Evolutionary conservation across 2,329 filamentous ascomycete species (phyloP).

Genomic region (Fusarium bactridioides): DNA sequence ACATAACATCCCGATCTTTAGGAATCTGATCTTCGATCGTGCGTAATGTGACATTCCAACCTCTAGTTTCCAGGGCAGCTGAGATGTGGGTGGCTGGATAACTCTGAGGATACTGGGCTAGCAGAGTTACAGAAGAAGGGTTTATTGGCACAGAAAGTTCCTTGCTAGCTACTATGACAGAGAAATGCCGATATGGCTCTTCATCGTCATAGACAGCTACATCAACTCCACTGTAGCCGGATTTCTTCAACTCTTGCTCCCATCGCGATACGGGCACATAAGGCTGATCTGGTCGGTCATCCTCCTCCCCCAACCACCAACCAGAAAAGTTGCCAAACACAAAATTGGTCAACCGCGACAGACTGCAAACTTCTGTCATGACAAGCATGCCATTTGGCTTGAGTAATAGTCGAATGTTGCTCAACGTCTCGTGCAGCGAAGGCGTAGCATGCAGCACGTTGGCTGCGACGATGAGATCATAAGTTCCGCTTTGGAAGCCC

Average conservation of each 20-base stretch:
- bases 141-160: not conserved
- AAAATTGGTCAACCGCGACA: conserved; percentile 3
- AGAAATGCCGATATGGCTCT: conserved; percentile 1
- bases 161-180: conserved; percentile 7
- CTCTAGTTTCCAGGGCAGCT: not conserved
- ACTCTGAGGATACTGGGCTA: not conserved
- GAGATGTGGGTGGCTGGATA: not conserved
- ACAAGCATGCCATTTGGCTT: conserved; percentile 42
- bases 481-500: conserved; percentile 24
- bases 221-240: conserved; percentile 4
- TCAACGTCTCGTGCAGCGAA: conserved; percentile 32
- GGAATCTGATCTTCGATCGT: not conserved
- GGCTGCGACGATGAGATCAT: conserved; percentile 42
- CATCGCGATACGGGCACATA: conserved; percentile 9
- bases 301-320: conserved; percentile 40
- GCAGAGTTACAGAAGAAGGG: not conserved
- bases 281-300: conserved; percentile 1
- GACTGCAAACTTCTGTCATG: conserved; percentile 37
- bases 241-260: not conserved
- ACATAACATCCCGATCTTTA: not conserved
- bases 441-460: conserved; percentile 44
- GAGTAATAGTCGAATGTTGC: conserved; percentile 31
- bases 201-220: conserved; percentile 1
- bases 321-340: conserved; percentile 45
- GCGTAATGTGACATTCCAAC: not conserved